Evolutionary conservation across 2,329 filamentous ascomycete species (phyloP).

Genomic region (Colletotrichum abscissum): DNA sequence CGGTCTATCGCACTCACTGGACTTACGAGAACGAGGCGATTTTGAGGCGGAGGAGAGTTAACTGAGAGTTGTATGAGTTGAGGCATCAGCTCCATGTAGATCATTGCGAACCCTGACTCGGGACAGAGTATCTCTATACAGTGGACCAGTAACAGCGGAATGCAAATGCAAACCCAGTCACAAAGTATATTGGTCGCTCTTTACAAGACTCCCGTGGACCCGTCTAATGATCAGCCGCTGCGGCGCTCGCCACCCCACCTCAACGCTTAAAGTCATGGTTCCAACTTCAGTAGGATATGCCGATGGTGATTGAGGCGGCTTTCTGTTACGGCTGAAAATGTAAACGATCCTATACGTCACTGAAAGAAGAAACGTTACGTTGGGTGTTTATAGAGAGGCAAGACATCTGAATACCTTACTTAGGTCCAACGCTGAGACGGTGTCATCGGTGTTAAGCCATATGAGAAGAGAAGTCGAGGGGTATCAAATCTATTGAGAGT

Average conservation of each 20-base stretch:
- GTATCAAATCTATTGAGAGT: slow-evolving; percentile 5
- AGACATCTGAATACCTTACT: too few relatives aligned
- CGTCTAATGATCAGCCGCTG: neutral
- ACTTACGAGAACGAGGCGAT: neutral
- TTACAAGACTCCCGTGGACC: neutral
- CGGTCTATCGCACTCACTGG: neutral
- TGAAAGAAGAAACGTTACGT: neutral
- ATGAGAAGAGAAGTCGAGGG: neutral
- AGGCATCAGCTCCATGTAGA: neutral
- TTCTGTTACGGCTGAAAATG: neutral
- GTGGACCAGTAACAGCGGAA: neutral
- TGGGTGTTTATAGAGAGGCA: neutral
- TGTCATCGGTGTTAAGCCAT: neutral
- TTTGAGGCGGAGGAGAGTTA: neutral
- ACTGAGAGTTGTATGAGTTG: neutral
- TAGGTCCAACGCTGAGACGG: too few relatives aligned
- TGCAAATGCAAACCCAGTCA: neutral
- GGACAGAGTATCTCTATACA: neutral
- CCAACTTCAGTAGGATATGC: neutral
- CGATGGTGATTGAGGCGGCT: neutral
- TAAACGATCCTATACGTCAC: too few relatives aligned
- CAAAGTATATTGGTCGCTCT: neutral
- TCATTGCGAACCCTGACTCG: neutral
- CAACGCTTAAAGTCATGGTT: neutral
- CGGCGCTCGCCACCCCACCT: neutral